Evolutionary conservation across 371 early-diverging fungal species (phyloP).

Genomic region (Catenaria anguillulae): DNA sequence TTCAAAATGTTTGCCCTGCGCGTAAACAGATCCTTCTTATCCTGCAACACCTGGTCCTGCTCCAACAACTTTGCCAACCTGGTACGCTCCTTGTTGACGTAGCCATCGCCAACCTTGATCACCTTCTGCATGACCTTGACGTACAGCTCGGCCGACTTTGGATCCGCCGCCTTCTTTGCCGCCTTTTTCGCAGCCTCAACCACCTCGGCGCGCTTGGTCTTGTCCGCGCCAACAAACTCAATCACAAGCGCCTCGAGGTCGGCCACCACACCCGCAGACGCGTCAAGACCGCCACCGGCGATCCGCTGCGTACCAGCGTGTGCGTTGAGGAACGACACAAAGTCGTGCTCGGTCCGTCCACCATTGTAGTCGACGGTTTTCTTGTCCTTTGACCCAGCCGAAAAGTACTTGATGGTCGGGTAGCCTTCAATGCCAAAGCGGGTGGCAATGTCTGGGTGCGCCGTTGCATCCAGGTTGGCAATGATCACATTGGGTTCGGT

Average conservation of each 20-base stretch:
- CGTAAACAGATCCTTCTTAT: conserved; percentile 55
- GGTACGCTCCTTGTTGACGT: conserved; percentile 43
- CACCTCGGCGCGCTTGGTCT: conserved; percentile 13
- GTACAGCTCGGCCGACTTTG: conserved; percentile 38
- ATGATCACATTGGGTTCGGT: conserved; percentile 38
- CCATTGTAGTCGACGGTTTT: conserved; percentile 58
- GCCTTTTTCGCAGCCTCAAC: conserved; percentile 23
- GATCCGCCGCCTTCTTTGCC: conserved; percentile 15
- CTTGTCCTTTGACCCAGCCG: conserved; percentile 41
- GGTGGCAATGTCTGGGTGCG: conserved; percentile 33
- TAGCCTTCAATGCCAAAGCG: conserved; percentile 56
- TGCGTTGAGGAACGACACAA: conserved; percentile 77
- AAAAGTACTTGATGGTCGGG: conserved; percentile 82
- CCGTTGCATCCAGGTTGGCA: conserved; percentile 80
- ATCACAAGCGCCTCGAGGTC: conserved; percentile 48
- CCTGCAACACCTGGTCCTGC: conserved; percentile 36
- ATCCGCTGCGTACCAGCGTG: conserved; percentile 65
- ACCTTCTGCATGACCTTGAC: conserved; percentile 59
- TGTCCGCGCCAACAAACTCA: conserved; percentile 39
- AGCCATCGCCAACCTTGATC: conserved; percentile 33
- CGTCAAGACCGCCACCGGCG: conserved; percentile 52
- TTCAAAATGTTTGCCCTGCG: conserved; percentile 58
- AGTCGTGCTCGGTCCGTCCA: conserved; percentile 59
- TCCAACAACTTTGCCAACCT: conserved; percentile 52
- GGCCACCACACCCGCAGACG: conserved; percentile 52